Evolutionary conservation across 2,329 filamentous ascomycete species (phyloP).

Genomic region (Penicillium brasilianum): DNA sequence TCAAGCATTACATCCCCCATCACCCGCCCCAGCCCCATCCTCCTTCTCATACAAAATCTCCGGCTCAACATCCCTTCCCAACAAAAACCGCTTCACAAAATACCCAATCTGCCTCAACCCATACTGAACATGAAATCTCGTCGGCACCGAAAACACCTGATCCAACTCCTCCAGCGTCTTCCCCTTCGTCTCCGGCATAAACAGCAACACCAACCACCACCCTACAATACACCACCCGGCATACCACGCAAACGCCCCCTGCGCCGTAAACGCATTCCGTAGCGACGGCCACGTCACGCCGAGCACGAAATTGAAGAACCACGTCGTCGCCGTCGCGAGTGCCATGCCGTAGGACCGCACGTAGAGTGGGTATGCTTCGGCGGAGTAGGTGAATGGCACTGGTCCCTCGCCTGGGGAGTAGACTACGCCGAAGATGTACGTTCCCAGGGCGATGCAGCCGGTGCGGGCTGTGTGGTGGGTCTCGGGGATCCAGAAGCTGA

Average conservation of each 20-base stretch:
- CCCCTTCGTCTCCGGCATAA: slow-evolving; percentile 49
- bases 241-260: slow-evolving; percentile 61
- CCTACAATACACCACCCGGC: slow-evolving; percentile 50
- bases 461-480: slow-evolving; percentile 42
- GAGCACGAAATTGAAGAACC: slow-evolving; percentile 63
- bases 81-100: slow-evolving; percentile 42
- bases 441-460: slow-evolving; percentile 50
- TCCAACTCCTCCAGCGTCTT: slow-evolving; percentile 55
- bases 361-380: slow-evolving; percentile 69
- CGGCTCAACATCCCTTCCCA: slow-evolving; percentile 47
- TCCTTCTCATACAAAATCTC: slow-evolving; percentile 45
- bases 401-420: slow-evolving; percentile 65
- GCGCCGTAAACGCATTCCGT: slow-evolving; percentile 52
- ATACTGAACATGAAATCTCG: slow-evolving; percentile 48
- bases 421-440: slow-evolving; percentile 51
- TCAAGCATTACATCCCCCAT: slow-evolving; percentile 34
- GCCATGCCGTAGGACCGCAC: slow-evolving; percentile 68
- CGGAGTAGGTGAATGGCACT: slow-evolving; percentile 70
- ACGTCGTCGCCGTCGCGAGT: slow-evolving; percentile 65
- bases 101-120: slow-evolving; percentile 46
- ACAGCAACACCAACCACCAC: slow-evolving; percentile 52
- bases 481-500: slow-evolving; percentile 58
- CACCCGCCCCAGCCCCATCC: slow-evolving; percentile 27
- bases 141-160: slow-evolving; percentile 61
- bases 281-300: slow-evolving; percentile 59